A percentile compares a stretch with the other conserved stretches of the same genome.
Conservation (phyloP, 202 grass and related monocot genomes). For the Alloteropsis angusta region DNA sequence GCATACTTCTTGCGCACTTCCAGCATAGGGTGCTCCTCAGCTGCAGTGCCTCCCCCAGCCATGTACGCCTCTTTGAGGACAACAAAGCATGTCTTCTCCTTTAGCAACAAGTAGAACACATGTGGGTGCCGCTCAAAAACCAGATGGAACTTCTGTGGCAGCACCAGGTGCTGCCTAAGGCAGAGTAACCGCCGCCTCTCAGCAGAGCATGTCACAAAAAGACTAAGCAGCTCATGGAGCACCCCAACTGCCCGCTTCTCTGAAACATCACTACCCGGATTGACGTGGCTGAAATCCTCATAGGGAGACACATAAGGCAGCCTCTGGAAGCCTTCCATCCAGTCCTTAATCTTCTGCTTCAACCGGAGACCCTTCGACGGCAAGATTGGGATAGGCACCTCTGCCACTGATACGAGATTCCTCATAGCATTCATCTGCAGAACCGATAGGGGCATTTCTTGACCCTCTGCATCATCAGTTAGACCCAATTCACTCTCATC, state of each 20-base stretch:
- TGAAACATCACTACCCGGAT: conserved; percentile 35
- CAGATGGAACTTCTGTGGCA: conserved; percentile 61
- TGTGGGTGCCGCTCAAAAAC: conserved; percentile 60
- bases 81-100: conserved; percentile 76
- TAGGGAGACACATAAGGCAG: conserved; percentile 63
- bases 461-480: conserved; percentile 1
- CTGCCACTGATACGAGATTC: conserved; percentile 13
- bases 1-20: conserved; percentile 55
- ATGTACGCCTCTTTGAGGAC: conserved; percentile 88
- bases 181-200: conserved; percentile 58
- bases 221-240: conserved; percentile 66
- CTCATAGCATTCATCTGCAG: conserved; percentile 41
- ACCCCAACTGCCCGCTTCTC: conserved; percentile 49
- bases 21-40: conserved; percentile 54
- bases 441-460: conserved; percentile 45
- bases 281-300: conserved; percentile 42
- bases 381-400: conserved; percentile 55
- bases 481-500: conserved; percentile 33
- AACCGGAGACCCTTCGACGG: conserved; percentile 71
- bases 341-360: conserved; percentile 56
- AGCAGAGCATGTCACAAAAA: conserved; percentile 61
- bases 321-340: conserved; percentile 59
- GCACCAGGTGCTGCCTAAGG: conserved; percentile 46
- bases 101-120: conserved; percentile 73
- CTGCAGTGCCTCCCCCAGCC: conserved; percentile 28